A percentile compares a stretch with the other conserved stretches of the same genome.
phyloP scores from a whole-genome alignment of 352 stramenopile species.

The Phytophthora brassicae region DNA sequence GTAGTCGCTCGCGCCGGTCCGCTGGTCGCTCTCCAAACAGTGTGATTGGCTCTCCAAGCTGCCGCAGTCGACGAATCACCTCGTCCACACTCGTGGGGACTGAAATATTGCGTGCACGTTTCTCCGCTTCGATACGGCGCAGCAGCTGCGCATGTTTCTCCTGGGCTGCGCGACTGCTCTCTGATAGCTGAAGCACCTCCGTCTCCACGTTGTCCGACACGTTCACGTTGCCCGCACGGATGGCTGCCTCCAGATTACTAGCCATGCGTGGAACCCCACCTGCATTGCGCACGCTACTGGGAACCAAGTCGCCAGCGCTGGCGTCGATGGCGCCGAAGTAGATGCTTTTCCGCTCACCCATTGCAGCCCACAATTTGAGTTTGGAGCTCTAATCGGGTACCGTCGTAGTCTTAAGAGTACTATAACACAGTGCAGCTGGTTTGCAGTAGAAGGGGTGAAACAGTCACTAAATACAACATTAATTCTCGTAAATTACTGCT shows the following conservation, averaged over 20 bases:
- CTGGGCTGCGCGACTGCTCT: slow-evolving; percentile 80
- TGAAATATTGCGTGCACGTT: slow-evolving; percentile 86
- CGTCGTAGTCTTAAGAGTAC: too few relatives aligned
- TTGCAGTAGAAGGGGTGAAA: too few relatives aligned
- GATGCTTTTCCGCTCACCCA: slow-evolving; percentile 79
- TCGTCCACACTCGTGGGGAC: slow-evolving; percentile 94
- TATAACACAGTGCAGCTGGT: too few relatives aligned
- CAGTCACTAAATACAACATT: too few relatives aligned
- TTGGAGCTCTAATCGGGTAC: too few relatives aligned
- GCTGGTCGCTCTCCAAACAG: slow-evolving; percentile 96
- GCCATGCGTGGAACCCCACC: slow-evolving; percentile 13
- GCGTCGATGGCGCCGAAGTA: slow-evolving; percentile 78
- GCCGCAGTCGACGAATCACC: slow-evolving; percentile 88
- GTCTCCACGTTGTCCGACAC: slow-evolving; percentile 72
- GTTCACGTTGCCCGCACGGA: slow-evolving; percentile 84
- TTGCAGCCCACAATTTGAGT: too few relatives aligned
- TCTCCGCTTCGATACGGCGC: slow-evolving; percentile 90
- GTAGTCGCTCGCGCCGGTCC: slow-evolving; percentile 93
- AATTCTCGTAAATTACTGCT: too few relatives aligned
- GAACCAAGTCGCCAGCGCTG: slow-evolving; percentile 37
- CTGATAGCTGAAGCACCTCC: slow-evolving; percentile 82
- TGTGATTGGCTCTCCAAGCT: slow-evolving; percentile 91
- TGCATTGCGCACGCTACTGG: slow-evolving; percentile 39
- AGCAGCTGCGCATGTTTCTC: slow-evolving; percentile 89
- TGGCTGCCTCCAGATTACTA: slow-evolving; percentile 64